Conservation (phyloP, 2,329 filamentous ascomycete species). For the Penicillium sp. region DNA sequence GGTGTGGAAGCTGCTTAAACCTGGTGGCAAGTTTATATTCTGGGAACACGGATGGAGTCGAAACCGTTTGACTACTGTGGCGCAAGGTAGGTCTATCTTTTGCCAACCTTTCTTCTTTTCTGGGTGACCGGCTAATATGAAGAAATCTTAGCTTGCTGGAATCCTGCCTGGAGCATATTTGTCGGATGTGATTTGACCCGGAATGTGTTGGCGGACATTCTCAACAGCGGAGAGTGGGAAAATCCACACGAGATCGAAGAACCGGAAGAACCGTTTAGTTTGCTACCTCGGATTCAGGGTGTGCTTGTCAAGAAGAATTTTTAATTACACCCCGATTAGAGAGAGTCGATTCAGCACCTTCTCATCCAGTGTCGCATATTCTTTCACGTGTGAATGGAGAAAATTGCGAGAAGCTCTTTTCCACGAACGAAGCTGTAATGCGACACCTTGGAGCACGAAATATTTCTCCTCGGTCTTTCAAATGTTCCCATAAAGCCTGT, state of each 20-base stretch:
- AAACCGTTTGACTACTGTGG: conserved; percentile 28
- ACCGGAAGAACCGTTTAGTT: conserved; percentile 16
- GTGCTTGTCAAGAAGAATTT: conserved; percentile 24
- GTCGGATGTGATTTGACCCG: conserved; percentile 21
- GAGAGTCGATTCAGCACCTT: too few relatives aligned
- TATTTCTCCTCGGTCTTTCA: too few relatives aligned
- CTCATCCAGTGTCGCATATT: not conserved
- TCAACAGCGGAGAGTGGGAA: conserved; percentile 22
- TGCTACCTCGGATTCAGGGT: conserved; percentile 21
- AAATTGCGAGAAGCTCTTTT: too few relatives aligned
- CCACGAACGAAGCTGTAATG: too few relatives aligned
- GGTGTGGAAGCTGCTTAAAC: conserved; percentile 47
- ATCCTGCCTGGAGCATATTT: conserved; percentile 23
- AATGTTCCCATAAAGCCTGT: too few relatives aligned
- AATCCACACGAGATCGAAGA: conserved; percentile 20
- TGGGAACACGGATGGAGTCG: conserved; percentile 44
- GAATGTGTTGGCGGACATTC: conserved; percentile 21
- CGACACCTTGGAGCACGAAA: too few relatives aligned
- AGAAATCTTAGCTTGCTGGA: conserved; percentile 15
- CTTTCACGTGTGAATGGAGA: too few relatives aligned
- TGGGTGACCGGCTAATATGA: conserved; percentile 6
- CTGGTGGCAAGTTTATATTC: conserved; percentile 49
- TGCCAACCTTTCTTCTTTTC: not conserved
- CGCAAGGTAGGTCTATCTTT: conserved; percentile 36
- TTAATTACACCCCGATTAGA: not conserved